phyloP scores from a whole-genome alignment of 257 asterid genomes.

The Solanum habrochaites region DNA sequence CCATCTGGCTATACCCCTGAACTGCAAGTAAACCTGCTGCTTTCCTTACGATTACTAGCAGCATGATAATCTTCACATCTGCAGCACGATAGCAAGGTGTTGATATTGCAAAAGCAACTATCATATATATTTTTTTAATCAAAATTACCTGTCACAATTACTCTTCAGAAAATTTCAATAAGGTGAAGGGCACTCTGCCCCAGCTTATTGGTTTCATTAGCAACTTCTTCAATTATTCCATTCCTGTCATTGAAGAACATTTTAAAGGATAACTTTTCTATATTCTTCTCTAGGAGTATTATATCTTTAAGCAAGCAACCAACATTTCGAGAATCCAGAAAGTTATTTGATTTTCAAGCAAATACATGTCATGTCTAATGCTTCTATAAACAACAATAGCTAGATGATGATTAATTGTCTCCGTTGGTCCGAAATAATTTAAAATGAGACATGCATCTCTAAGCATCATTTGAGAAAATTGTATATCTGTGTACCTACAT shows the following conservation, averaged over 20 bases:
- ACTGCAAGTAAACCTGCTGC: neutral
- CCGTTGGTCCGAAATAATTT: neutral
- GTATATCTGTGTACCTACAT: neutral
- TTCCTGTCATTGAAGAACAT: neutral
- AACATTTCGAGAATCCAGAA: neutral
- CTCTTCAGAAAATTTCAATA: neutral
- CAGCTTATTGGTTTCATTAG: too few relatives aligned
- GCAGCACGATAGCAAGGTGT: neutral
- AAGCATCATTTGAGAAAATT: neutral
- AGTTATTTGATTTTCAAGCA: conserved; percentile 25
- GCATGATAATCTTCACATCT: too few relatives aligned
- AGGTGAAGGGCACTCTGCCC: neutral
- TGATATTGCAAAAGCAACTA: neutral
- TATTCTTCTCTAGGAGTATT: neutral
- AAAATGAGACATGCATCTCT: neutral
- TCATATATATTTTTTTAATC: too few relatives aligned
- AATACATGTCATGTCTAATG: neutral
- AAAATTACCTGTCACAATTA: neutral
- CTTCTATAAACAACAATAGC: neutral
- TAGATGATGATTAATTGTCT: neutral
- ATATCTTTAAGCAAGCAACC: neutral
- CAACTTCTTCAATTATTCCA: too few relatives aligned
- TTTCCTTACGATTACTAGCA: too few relatives aligned
- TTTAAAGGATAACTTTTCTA: neutral
- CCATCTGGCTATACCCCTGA: neutral